Conservation (phyloP, 1,139 yeast species). For the Magnusiomyces suaveolens region DNA sequence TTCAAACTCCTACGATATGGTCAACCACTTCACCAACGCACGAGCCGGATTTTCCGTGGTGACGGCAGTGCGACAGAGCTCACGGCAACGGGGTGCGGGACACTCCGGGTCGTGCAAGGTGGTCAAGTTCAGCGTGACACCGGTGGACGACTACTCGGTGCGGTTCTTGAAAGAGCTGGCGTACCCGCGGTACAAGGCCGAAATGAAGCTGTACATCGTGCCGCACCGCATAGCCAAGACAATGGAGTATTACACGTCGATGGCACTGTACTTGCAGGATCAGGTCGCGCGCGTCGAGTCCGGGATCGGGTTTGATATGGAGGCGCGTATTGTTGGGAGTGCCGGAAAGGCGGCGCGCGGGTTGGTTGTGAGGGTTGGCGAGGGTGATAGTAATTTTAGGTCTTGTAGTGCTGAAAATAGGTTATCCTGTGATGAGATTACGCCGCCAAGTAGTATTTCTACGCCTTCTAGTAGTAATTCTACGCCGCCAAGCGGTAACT, state of each 20-base stretch:
- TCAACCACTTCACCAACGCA: conserved; percentile 4
- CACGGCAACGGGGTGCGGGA: conserved; percentile 6
- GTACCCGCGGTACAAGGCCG: conserved; percentile 15
- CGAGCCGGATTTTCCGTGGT: conserved; percentile 8
- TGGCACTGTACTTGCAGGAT: conserved; percentile 13
- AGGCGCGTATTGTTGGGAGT: no score
- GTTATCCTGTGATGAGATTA: no score
- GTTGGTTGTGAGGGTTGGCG: no score
- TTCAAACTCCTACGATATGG: conserved; percentile 10
- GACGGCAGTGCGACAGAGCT: conserved; percentile 13
- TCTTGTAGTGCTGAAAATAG: no score
- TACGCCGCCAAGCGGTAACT: no score
- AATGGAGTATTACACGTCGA: conserved; percentile 9
- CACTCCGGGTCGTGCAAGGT: conserved; percentile 14
- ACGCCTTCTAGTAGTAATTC: no score
- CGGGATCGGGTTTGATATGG: no score
- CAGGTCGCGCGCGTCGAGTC: conserved; percentile 8
- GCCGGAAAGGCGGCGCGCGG: no score
- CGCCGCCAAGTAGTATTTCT: no score
- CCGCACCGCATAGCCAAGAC: conserved; percentile 2
- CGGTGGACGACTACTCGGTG: conserved; percentile 11
- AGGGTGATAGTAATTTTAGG: no score
- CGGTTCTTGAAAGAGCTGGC: conserved; percentile 14
- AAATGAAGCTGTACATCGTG: conserved; percentile 13
- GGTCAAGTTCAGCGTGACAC: conserved; percentile 12